Evolutionary conservation across 768 basidiomycete genomes (phyloP).

Genomic region (Xanthoconium stramineum): DNA sequence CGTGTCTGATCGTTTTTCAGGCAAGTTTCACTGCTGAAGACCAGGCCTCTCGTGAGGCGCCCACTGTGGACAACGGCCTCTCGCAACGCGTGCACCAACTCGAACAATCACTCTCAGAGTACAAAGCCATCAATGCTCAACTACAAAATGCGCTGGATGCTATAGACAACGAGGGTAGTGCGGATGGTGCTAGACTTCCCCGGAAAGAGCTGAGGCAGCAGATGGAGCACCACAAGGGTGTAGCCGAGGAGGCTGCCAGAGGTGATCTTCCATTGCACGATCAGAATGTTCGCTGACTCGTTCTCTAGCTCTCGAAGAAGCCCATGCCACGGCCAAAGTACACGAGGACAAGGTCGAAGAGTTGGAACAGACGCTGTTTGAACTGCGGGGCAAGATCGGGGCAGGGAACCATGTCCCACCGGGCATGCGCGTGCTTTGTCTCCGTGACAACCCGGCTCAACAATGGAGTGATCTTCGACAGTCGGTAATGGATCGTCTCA

Average conservation of each 20-base stretch:
- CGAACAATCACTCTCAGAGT: constrained; percentile 52
- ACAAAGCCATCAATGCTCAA: constrained; percentile 46
- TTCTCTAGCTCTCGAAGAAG: constrained; percentile 43
- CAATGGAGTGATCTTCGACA: constrained; percentile 76
- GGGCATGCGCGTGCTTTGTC: constrained; percentile 60
- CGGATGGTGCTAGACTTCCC: constrained; percentile 19
- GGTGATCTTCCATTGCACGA: constrained; percentile 29
- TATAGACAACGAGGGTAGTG: constrained; percentile 35
- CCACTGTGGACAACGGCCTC: constrained; percentile 31
- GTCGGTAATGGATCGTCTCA: constrained; percentile 70
- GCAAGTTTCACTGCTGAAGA: constrained; percentile 66
- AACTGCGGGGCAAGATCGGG: constrained; percentile 72
- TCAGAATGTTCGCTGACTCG: neutral
- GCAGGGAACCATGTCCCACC: constrained; percentile 75
- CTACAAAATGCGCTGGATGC: constrained; percentile 49
- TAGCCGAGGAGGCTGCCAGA: constrained; percentile 37
- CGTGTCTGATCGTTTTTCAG: constrained; percentile 29
- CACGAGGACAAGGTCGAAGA: constrained; percentile 56
- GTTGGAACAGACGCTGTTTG: constrained; percentile 78
- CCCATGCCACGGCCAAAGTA: constrained; percentile 32
- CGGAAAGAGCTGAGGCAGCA: constrained; percentile 40
- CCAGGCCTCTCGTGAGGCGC: constrained; percentile 30
- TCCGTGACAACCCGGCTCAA: constrained; percentile 80
- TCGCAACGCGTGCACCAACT: constrained; percentile 50
- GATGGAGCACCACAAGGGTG: constrained; percentile 36